A percentile compares a stretch with the other conserved stretches of the same genome.
These are phyloP conservation scores for Pseudogymnoascus sp. DNA, from an alignment of 2,329 filamentous ascomycete genomes.

Conservation along the genomic window DNA sequence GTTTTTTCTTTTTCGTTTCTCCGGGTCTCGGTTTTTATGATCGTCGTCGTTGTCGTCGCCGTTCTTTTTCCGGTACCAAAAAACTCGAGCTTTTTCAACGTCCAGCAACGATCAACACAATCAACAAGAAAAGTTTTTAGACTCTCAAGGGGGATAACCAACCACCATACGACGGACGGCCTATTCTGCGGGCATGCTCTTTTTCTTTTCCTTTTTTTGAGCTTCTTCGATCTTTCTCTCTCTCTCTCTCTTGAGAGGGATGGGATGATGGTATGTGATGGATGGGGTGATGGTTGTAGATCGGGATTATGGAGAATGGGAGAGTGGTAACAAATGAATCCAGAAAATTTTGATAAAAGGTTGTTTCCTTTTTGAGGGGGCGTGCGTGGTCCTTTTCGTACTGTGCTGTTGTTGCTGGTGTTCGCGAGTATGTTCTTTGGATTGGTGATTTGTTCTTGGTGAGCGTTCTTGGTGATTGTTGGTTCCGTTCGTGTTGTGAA, in stretches of 20 bases:
- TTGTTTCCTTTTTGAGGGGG: not conserved
- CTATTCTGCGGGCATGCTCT: not conserved
- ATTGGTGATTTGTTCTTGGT: too few relatives aligned
- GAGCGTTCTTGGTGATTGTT: not conserved
- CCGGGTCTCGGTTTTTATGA: not conserved
- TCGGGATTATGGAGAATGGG: not conserved
- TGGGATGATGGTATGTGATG: too few relatives aligned
- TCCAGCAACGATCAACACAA: not conserved
- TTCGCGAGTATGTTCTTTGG: not conserved
- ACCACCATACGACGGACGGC: not conserved
- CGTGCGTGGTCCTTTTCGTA: not conserved
- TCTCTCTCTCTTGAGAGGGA: not conserved
- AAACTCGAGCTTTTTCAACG: too few relatives aligned
- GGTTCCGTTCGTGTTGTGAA: not conserved
- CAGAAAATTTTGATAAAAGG: not conserved
- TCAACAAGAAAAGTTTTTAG: not conserved
- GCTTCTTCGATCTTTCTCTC: too few relatives aligned
- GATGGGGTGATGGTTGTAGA: not conserved
- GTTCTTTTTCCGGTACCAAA: too few relatives aligned
- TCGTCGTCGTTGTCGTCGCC: not conserved
- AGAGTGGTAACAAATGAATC: not conserved
- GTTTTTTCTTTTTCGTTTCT: not conserved
- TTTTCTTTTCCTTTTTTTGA: not conserved
- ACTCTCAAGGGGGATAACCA: not conserved
- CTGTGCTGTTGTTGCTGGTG: not conserved